Base-by-base conservation (phyloP, 331 rosid species). In the Quercus lobata region DNA sequence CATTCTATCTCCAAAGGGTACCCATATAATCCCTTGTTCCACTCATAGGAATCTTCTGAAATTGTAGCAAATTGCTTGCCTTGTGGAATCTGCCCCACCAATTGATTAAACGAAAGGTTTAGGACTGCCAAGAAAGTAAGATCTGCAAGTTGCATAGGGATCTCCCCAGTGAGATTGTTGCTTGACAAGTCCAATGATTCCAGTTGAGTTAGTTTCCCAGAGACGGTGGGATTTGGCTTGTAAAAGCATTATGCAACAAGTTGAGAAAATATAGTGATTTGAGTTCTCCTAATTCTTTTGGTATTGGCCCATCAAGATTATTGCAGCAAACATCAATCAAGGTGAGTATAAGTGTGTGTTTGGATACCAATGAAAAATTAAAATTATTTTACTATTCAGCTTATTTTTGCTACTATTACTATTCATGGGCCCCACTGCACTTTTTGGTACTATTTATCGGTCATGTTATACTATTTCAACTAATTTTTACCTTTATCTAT, bases 101-200 rank as follows among this genome's bases (percentile, higher is more conserved):
- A 83, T 0, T 63, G 77, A 74, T 92, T 94, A 6, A 35, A 15
- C 0, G 96, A 90, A 77, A 94, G 73, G 79, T 92, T 5, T 53
- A 94, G 2, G 61, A 83, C 44, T 15, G 92, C 84, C 0, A 88
- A 90, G 87, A 92, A 94, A n/a, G 0, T 72, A 14, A 92, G 81
- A 3, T 60, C 66, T 4, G 79, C 54, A 54, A 94, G 29, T 27
- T 81, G 72, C 19, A 0, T 0, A 8, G 98, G 97, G 57, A 94
- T 94, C 58, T 8, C 6, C 12, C 97, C 91, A 1, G 74, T 80
- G 18, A 94, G 65, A 12, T 12, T 11, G 86, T 89, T 94, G 0
- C 11, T 24, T 19, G 94, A 94, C 0, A 89, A 80, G 86, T 94
- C 98, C 15, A 94, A 76, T n/a, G 96, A 92, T 82, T 87, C 94